phyloP scores from a whole-genome alignment of 2,329 filamentous ascomycete genomes.

The Pyricularia grisea region DNA sequence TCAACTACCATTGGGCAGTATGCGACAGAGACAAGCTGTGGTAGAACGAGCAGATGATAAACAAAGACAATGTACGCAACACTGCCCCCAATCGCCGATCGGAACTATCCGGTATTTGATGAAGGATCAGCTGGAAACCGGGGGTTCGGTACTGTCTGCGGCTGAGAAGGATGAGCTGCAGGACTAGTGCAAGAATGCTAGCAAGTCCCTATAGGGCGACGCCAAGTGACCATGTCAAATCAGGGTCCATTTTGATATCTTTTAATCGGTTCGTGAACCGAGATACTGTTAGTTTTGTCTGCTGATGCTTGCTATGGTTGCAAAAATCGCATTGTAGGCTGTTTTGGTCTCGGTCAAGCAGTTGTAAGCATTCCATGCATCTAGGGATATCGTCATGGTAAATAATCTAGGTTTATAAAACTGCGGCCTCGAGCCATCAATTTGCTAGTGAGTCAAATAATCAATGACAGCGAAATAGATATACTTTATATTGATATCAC shows the following conservation, averaged over 20 bases:
- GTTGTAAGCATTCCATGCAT: background rate
- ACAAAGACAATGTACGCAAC: background rate
- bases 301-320: background rate
- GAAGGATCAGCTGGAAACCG: background rate
- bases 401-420: background rate
- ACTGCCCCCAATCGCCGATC: background rate
- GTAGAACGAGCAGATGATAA: background rate
- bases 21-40: background rate
- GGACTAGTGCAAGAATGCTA: background rate
- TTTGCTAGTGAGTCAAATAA: background rate
- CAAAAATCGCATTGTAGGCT: background rate
- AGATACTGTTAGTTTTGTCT: background rate
- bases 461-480: too few relatives aligned
- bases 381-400: background rate
- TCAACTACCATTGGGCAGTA: too few relatives aligned
- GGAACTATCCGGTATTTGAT: background rate
- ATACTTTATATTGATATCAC: background rate
- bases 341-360: background rate
- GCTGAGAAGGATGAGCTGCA: background rate
- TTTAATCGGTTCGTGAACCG: background rate
- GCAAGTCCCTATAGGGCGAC: background rate
- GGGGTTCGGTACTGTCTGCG: background rate
- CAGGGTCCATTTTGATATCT: background rate
- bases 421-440: background rate
- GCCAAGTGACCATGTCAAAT: background rate